phyloP scores from a whole-genome alignment of 2,329 filamentous ascomycete species.

The Aspergillus pseudoterreus region DNA sequence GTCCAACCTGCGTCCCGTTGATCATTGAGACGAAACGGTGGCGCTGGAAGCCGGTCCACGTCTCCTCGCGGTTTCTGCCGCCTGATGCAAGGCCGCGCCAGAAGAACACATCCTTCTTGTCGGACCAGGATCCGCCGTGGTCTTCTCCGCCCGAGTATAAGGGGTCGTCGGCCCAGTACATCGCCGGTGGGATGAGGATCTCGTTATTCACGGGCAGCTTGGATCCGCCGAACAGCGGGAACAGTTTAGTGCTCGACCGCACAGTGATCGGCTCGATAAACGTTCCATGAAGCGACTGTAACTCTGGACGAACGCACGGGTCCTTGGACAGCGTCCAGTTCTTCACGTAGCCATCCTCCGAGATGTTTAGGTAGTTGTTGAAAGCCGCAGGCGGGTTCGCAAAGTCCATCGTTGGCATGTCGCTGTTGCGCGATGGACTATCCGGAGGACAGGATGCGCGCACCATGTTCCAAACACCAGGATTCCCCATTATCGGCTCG shows the following conservation, averaged over 20 bases:
- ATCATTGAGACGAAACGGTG: slow-evolving; percentile 73
- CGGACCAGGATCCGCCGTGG: slow-evolving; percentile 39
- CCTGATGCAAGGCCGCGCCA: slow-evolving; percentile 50
- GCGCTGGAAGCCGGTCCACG: slow-evolving; percentile 70
- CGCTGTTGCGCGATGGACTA: slow-evolving; percentile 13
- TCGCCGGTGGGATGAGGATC: slow-evolving; percentile 48
- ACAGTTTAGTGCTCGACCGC: slow-evolving; percentile 40
- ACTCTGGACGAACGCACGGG: slow-evolving; percentile 43
- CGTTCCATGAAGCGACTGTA: slow-evolving; percentile 46
- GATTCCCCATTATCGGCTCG: slow-evolving; percentile 6
- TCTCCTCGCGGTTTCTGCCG: slow-evolving; percentile 47
- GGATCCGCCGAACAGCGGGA: slow-evolving; percentile 50
- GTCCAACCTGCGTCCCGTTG: slow-evolving; percentile 58
- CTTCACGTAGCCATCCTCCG: slow-evolving; percentile 43
- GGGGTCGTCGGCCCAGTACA: slow-evolving; percentile 47
- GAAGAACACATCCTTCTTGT: slow-evolving; percentile 40
- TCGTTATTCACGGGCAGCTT: slow-evolving; percentile 52
- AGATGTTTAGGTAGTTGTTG: slow-evolving; percentile 32
- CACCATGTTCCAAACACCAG: slow-evolving; percentile 42
- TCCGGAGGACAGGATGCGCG: slow-evolving; percentile 35
- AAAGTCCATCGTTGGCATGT: slow-evolving; percentile 34
- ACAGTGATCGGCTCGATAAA: slow-evolving; percentile 49
- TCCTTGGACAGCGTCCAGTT: slow-evolving; percentile 47
- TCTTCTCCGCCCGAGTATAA: slow-evolving; percentile 38
- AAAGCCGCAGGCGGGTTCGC: slow-evolving; percentile 16